phyloP scores from a whole-genome alignment of 306 rosid genomes.

The Carpinus viminea region DNA sequence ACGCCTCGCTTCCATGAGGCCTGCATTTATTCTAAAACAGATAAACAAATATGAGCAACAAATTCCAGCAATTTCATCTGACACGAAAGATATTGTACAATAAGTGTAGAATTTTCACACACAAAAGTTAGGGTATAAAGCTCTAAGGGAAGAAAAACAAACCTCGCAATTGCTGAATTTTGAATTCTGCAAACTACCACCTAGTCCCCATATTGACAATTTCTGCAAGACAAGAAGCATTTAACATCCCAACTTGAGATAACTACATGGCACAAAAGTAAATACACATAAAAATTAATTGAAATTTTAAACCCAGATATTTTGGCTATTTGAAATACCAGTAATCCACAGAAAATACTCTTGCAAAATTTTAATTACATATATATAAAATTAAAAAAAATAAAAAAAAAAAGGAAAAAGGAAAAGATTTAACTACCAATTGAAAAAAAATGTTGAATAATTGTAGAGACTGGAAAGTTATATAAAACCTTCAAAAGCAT shows the following conservation, averaged over 20 bases:
- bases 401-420: not conserved
- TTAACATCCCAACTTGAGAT: not conserved
- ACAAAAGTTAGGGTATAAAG: not conserved
- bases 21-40: slow-evolving; percentile 60
- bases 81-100: not conserved
- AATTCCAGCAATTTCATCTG: slow-evolving; percentile 6
- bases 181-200: slow-evolving; percentile 27
- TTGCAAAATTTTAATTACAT: no score
- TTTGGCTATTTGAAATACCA: not conserved
- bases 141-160: slow-evolving; percentile 17
- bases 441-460: slow-evolving; percentile 6
- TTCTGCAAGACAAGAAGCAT: slow-evolving; percentile 33
- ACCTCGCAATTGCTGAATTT: slow-evolving; percentile 64
- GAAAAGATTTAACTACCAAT: not conserved
- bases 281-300: not conserved
- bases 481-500: not conserved
- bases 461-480: not conserved
- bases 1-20: slow-evolving; percentile 74
- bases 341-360: not conserved
- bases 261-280: not conserved
- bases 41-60: slow-evolving; percentile 35
- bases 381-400: no score
- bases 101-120: not conserved
- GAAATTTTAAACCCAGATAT: not conserved
- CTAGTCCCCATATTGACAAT: slow-evolving; percentile 39